Conservation (phyloP, 306 rosid species). For the Castanopsis chinensis region DNA sequence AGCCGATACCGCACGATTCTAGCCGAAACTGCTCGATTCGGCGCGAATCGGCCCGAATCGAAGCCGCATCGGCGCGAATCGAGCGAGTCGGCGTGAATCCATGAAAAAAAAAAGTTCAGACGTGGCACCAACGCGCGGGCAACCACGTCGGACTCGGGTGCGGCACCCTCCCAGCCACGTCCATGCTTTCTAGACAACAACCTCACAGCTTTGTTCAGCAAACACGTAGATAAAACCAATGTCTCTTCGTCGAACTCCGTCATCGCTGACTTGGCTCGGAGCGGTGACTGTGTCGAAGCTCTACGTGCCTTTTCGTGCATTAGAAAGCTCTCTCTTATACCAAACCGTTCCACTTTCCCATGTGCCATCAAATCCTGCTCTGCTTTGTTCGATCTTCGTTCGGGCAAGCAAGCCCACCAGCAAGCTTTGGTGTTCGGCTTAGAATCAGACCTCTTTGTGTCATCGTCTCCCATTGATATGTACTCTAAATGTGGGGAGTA, state of each 20-base stretch:
- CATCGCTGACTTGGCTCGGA: slow-evolving; percentile 75
- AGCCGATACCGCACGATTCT: no score
- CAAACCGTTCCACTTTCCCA: slow-evolving; percentile 70
- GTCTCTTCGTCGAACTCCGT: slow-evolving; percentile 73
- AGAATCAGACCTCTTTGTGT: slow-evolving; percentile 57
- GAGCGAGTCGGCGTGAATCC: no score
- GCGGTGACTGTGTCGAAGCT: slow-evolving; percentile 70
- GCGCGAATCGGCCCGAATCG: no score
- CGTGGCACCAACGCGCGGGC: no score
- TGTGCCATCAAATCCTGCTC: slow-evolving; percentile 84
- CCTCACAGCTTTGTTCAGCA: slow-evolving; percentile 58
- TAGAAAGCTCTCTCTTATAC: slow-evolving; percentile 74
- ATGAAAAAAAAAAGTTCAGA: no score
- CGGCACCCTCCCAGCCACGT: no score
- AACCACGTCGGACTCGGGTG: no score
- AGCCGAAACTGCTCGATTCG: no score
- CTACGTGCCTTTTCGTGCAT: slow-evolving; percentile 71
- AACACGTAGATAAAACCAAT: slow-evolving; percentile 62
- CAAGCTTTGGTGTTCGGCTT: slow-evolving; percentile 73
- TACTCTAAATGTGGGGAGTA: slow-evolving; percentile 58
- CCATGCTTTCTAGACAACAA: no score
- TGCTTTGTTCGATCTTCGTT: slow-evolving; percentile 56
- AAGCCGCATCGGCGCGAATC: no score
- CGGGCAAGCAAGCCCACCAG: slow-evolving; percentile 71
- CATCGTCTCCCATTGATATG: slow-evolving; percentile 78